Conservation (phyloP, 2,329 filamentous ascomycete genomes). For the Cryphonectria naterciae region DNA sequence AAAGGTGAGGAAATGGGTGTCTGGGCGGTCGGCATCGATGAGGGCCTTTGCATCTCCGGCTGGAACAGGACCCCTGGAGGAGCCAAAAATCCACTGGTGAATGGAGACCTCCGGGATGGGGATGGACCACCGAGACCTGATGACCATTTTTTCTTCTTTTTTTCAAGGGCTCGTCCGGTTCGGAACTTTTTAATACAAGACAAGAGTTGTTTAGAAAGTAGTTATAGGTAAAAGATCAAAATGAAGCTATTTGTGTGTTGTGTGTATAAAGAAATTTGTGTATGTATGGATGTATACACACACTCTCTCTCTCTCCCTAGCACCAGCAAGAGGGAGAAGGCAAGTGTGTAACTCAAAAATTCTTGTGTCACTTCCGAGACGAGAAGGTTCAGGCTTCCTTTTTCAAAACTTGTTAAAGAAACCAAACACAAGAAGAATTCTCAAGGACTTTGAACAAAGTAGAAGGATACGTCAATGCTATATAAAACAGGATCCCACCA, state of each 20-base stretch:
- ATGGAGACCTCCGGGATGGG: slow-evolving; percentile 54
- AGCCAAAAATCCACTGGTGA: slow-evolving; percentile 60
- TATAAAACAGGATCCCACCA: background rate
- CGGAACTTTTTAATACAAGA: background rate
- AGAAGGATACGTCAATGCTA: background rate
- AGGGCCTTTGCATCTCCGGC: slow-evolving; percentile 49
- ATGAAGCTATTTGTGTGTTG: background rate
- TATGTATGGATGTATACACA: background rate
- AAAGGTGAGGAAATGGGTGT: slow-evolving; percentile 68
- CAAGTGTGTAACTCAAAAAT: background rate
- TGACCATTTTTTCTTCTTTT: slow-evolving; percentile 44
- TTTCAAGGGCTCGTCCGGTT: background rate
- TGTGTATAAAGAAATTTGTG: background rate
- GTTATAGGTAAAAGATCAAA: background rate
- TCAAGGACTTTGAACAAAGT: background rate
- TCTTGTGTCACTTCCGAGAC: background rate
- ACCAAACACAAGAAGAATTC: background rate
- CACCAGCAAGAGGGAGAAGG: background rate
- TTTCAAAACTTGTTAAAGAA: background rate
- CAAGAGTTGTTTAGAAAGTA: background rate
- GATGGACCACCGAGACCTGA: slow-evolving; percentile 51
- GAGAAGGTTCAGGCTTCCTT: background rate
- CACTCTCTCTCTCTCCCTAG: no score
- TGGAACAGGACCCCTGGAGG: slow-evolving; percentile 47
- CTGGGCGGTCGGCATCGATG: slow-evolving; percentile 68